Conservation (phyloP, 495 filamentous ascomycete species). For the Talaromyces adpressus region DNA sequence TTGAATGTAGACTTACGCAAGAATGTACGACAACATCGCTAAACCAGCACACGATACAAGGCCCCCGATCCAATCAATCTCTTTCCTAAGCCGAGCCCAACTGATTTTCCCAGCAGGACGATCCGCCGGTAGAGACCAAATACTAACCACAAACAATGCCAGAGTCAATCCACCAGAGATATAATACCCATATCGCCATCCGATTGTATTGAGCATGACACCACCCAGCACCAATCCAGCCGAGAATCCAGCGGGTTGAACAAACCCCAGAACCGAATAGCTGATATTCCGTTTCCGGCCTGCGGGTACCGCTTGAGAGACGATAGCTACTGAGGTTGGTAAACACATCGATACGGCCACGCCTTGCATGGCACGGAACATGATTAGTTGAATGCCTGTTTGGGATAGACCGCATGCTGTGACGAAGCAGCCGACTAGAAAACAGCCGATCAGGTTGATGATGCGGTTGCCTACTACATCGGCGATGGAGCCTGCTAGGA, state of each 20-base stretch:
- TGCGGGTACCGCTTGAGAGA: slow-evolving; percentile 33
- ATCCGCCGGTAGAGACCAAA: slow-evolving; percentile 30
- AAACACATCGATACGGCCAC: slow-evolving; percentile 42
- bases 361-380: slow-evolving; percentile 44
- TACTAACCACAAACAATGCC: slow-evolving; percentile 25
- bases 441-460: slow-evolving; percentile 39
- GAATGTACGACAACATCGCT: slow-evolving; percentile 40
- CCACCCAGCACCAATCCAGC: slow-evolving; percentile 49
- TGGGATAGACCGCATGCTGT: slow-evolving; percentile 38
- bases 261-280: slow-evolving; percentile 43
- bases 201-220: slow-evolving; percentile 37
- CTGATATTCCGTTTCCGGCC: slow-evolving; percentile 44
- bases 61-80: slow-evolving; percentile 48
- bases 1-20: slow-evolving; percentile 22
- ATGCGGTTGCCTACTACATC: slow-evolving; percentile 41
- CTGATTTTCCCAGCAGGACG: slow-evolving; percentile 12
- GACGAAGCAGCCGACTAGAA: slow-evolving; percentile 35
- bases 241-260: slow-evolving; percentile 45
- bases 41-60: slow-evolving; percentile 32
- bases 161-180: slow-evolving; percentile 31
- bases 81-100: slow-evolving; percentile 12
- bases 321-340: slow-evolving; percentile 42
- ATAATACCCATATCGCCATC: slow-evolving; percentile 46
- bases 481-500: slow-evolving; percentile 43
- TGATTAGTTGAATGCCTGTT: slow-evolving; percentile 40